Evolutionary conservation across 2,329 filamentous ascomycete genomes (phyloP).

Genomic region (Waltergamsia citrina): DNA sequence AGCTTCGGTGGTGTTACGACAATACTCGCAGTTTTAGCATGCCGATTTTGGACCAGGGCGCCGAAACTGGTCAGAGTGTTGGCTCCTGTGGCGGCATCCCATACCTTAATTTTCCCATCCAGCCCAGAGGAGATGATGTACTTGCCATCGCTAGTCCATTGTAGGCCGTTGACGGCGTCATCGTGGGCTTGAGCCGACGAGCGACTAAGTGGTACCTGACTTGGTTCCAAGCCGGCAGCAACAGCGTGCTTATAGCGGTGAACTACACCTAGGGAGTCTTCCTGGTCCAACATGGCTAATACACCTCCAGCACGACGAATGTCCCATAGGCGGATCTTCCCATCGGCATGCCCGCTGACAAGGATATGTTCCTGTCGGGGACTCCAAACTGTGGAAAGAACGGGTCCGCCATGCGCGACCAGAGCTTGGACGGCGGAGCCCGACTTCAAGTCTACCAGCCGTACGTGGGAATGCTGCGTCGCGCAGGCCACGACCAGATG

Average conservation of each 20-base stretch:
- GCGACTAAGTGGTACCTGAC: slow-evolving; percentile 27
- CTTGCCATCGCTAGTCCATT: slow-evolving; percentile 73
- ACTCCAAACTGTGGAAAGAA: slow-evolving; percentile 70
- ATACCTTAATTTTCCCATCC: slow-evolving; percentile 77
- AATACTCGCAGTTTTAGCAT: slow-evolving; percentile 50
- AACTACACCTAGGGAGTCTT: slow-evolving; percentile 66
- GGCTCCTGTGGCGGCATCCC: slow-evolving; percentile 70
- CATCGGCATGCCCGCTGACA: slow-evolving; percentile 77
- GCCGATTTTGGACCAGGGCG: slow-evolving; percentile 67
- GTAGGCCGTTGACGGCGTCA: slow-evolving; percentile 74
- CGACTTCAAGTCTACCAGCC: slow-evolving; percentile 78
- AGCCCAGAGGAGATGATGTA: slow-evolving; percentile 75
- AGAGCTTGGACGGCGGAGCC: slow-evolving; percentile 64
- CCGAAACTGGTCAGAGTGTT: slow-evolving; percentile 89
- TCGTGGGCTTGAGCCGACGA: slow-evolving; percentile 58
- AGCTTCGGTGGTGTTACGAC: slow-evolving; percentile 41
- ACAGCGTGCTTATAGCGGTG: slow-evolving; percentile 24
- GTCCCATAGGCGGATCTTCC: slow-evolving; percentile 79
- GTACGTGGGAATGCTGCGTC: slow-evolving; percentile 75
- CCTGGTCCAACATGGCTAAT: slow-evolving; percentile 71
- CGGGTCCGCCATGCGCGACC: slow-evolving; percentile 56
- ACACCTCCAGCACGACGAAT: slow-evolving; percentile 69
- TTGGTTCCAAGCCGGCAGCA: slow-evolving; percentile 17
- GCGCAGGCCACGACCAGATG: slow-evolving; percentile 79
- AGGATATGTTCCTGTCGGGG: slow-evolving; percentile 71